Conservation (phyloP, 1,284 basidiomycete species). For the Cutaneotrichosporon sp. region DNA sequence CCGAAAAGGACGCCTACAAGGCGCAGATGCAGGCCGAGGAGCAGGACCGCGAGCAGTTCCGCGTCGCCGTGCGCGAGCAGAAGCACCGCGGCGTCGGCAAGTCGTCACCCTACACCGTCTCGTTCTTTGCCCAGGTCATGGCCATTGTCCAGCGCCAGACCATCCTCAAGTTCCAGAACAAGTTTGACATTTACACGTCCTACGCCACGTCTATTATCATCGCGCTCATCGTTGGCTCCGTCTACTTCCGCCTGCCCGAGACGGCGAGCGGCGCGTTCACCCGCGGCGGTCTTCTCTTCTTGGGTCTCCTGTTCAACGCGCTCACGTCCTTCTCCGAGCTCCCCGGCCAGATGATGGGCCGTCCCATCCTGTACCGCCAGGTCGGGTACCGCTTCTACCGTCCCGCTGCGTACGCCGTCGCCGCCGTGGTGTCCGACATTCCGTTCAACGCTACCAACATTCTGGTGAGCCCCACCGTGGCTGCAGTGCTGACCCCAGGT, state of each 20-base stretch:
- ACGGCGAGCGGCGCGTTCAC: conserved; percentile 82
- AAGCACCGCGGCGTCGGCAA: conserved; percentile 79
- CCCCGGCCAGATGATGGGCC: conserved; percentile 63
- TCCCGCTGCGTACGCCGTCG: conserved; percentile 56
- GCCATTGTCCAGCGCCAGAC: conserved; percentile 75
- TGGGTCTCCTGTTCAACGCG: conserved; percentile 67
- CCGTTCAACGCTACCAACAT: conserved; percentile 58
- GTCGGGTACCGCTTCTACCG: conserved; percentile 79
- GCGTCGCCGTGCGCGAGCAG: conserved; percentile 70
- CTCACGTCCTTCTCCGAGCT: conserved; percentile 60
- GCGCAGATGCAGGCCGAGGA: conserved; percentile 63
- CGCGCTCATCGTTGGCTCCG: conserved; percentile 73
- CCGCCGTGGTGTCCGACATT: conserved; percentile 55
- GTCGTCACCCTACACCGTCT: conserved; percentile 84
- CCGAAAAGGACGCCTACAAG: conserved; percentile 66
- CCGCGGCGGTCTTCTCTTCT: conserved; percentile 79
- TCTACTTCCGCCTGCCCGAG: conserved; percentile 70
- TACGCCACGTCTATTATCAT: conserved; percentile 60
- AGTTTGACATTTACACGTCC: conserved; percentile 75
- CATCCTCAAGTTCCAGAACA: conserved; percentile 71
- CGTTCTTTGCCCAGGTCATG: conserved; percentile 71
- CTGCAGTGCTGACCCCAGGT: conserved; percentile 20
- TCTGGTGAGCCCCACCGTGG: conserved; percentile 26
- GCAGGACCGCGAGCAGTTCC: conserved; percentile 70
- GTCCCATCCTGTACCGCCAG: conserved; percentile 65